Evolutionary conservation across 2,329 filamentous ascomycete species (phyloP), one percentile per base, ranked within the genome.

Genomic region (Hypocreales sp.): DNA sequence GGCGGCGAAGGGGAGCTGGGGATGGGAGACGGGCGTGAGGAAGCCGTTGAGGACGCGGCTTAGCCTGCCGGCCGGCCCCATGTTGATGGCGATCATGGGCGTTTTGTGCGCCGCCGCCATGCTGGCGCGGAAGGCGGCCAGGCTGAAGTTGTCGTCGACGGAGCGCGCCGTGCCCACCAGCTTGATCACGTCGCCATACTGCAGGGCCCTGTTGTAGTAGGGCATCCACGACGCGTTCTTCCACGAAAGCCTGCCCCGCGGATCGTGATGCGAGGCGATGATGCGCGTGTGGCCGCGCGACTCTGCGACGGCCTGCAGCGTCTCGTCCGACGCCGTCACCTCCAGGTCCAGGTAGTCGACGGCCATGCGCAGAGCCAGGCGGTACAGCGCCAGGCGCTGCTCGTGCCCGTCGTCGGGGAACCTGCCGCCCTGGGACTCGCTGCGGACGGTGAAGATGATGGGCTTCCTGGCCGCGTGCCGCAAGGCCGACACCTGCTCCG

Each of bases 231-330:
- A 82, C n/a, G 81, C 83, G 40, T 92, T 86, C 37, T 65, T 74
- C 90, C 90, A 98, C 2, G 81, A 87, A 12, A 95, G 60, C 14
- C 64, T 61, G 7, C 78, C 78, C 30, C 67, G 57, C 0, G 84
- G 81, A 47, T 98, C 90, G 48, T 98, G 90, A 48, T 98, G 87
- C 1, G 90, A 98, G 7, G 87, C 84, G 41, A 98, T 92, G 45
- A 98, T 80, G 35, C 74, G 78, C 1, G 82, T 83, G 37, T 68
- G 64, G 3, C 77, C 75, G 48, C 81, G 79, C 5, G 52, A 51
- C 29, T 76, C 69, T 1, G 69, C 64, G 4, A 93, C 64, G 10
- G 67, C 59, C 24, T 76, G 67, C 17, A 94, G 64, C 19, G 92
- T 60, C n/a, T 73, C 59, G 27, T 82, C 72, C 0, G 84, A 78